Percentiles rank a stretch among this genome's conserved stretches.
Evolutionary conservation across 2,329 filamentous ascomycete genomes (phyloP).

Genomic region (Lasiodiplodia citricola): DNA sequence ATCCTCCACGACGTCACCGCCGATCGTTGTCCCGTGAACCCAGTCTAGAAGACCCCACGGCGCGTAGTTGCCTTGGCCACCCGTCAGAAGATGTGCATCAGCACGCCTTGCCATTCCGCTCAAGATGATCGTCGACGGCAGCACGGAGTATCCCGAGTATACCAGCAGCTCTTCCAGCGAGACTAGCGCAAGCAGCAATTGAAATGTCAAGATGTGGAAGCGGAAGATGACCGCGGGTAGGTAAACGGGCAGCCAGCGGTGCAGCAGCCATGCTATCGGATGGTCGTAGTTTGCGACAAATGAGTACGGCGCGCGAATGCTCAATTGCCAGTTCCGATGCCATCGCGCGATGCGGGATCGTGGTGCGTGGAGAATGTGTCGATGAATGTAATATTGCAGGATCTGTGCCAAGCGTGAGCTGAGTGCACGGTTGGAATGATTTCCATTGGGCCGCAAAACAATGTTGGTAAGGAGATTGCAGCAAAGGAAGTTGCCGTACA

Average conservation of each 20-base stretch:
- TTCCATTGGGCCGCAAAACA: not conserved
- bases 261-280: conserved; percentile 66
- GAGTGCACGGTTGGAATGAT: not conserved
- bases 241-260: conserved; percentile 69
- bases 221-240: conserved; percentile 68
- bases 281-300: conserved; percentile 72
- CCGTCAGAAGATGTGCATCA: conserved; percentile 64
- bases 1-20: conserved; percentile 65
- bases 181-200: conserved; percentile 66
- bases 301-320: conserved; percentile 53
- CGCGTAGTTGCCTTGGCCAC: conserved; percentile 65
- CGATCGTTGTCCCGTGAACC: conserved; percentile 45
- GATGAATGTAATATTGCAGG: conserved; percentile 76
- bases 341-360: conserved; percentile 38
- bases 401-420: conserved; percentile 47
- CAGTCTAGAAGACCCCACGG: conserved; percentile 62
- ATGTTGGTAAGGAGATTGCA: not conserved
- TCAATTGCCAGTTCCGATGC: conserved; percentile 58
- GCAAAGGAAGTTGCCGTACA: not conserved
- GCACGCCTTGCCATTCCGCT: conserved; percentile 62
- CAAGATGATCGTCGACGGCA: conserved; percentile 61
- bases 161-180: conserved; percentile 71
- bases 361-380: conserved; percentile 65
- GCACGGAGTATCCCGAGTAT: conserved; percentile 69
- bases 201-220: conserved; percentile 75